Evolutionary conservation across 106 monocot species (phyloP), one percentile per base, ranked within the genome.

Genomic region (Platanthera zijinensis): DNA sequence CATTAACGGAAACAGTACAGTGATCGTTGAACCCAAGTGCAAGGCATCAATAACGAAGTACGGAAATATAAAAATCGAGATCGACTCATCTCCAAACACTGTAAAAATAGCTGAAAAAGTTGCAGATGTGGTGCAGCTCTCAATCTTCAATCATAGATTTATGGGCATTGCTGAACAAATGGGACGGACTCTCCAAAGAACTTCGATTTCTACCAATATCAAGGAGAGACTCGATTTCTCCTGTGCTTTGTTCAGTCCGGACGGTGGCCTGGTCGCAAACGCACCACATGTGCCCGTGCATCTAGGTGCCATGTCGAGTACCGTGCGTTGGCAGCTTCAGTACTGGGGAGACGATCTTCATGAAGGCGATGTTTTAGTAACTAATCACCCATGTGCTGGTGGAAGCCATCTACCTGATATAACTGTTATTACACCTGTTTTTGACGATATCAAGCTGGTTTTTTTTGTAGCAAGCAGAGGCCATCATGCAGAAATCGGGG

Each of bases 131-230:
- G 94, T 97, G 50, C 97, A 89, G 66, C 91, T 97, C 52, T 91
- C 97, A 52, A 97, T 97, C 48, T 97, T 97, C 84, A 97, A 91
- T 64, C 85, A 97, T 77, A 85, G 97, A 75, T 97, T 97, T 51
- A 97, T 97, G 97, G 97, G 97, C 51, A 97, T 97, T 75, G 97
- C 97, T 13, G 97, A 97, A 81, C 97, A 97, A 76, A 97, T 97
- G 97, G 97, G 97, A 8, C 87, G 97, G 39, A 94, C 97, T 9
- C 91, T 97, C 49, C 97, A 97, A 64, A 89, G 93, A 71, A 97
- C 91, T 48, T 93, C 97, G 22, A 94, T 94, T 49, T 94, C 93
- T 45, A 97, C 97, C 21, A 97, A 97, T 74, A 97, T 97, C 72
- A 97, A 97, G 78, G 97, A 97, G 75, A 73, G 97, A 18, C 84